Evolutionary conservation across 805 yeast species (phyloP), one percentile per base, ranked within the genome.

Genomic region (Candida caryicola): DNA sequence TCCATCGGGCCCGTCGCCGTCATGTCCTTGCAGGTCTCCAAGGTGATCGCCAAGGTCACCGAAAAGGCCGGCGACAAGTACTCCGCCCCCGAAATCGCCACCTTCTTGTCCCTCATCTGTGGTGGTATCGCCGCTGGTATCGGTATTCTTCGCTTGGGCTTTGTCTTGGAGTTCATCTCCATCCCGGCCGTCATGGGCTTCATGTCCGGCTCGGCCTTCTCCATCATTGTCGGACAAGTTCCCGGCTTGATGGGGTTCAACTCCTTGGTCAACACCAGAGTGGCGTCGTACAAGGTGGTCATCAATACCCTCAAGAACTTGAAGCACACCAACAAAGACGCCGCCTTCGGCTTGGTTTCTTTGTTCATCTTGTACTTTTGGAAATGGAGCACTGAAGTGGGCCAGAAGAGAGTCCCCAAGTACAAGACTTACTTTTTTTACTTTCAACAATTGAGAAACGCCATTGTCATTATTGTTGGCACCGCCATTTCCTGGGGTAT

Each of bases 1-100:
- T 84, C 95, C 44, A 89, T 90, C 52, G 97, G 97, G 18, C 97
- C 97, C 8, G 97, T 90, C 26, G 97, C 97, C 9, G 97, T 90
- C 40, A 89, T 90, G 95, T 85, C 95, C 12, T 60, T 79, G 47
- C 90, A 88, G 59, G 88, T 86, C 25, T 81, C 90, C 34, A 85
- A 82, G 58, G 88, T 86, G 39, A 73, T 90, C 39, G 73, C 78
- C 18, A 68, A 70, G 34, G 93, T 89, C 8, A 76, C 77, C 44
- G 49, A 27, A 2, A 47, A 58, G 36, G 49, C 34, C 25, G 72
- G 71, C 17, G 74, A 69, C 43, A 69, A 73, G 45, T 69, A 69
- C 36, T 52, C 74, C 4, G 84, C 79, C 2, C 87, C 90, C 1
- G 73, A 73, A 34, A 85, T 90, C 60, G 97, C 96, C 12, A 85